Base-by-base conservation (phyloP, 805 yeast genomes). In the Zygosaccharomyces rouxii region DNA sequence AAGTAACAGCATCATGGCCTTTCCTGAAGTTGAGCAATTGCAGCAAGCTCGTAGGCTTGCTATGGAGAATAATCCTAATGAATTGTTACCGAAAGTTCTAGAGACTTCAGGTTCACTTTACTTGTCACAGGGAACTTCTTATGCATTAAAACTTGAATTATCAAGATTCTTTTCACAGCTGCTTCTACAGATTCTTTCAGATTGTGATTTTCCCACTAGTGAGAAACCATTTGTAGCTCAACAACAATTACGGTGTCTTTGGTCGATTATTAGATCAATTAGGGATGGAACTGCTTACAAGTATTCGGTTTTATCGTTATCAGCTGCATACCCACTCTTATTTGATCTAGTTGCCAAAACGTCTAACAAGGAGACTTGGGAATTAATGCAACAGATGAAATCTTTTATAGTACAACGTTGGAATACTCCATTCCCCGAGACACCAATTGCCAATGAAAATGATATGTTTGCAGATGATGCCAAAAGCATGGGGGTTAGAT, bases 371-470 rank as follows among this genome's bases (percentile, higher is more conserved):
- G 59, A 60, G 10, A 54, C 71, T 13, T 89, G 95, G 95, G 63
- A 69, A 22, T 71, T 74, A 40, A 58, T 86, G 52, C 63, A 71
- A 13, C 74, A 71, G 5, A 66, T 90, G 57, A 87, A 86, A 66
- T 70, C 71, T 26, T 70, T 69, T 29, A 71, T 88, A n/a, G 63
- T 86, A n/a, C 66, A 72, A 7, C 75, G 80, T 49, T 87, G 88
- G 81, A 77, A 74, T 19, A 63, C 79, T 3, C 55, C 76, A 7
- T 81, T 73, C 55, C 89, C 88, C 3, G 71, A 80, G 47, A 64
- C 69, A 18, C 67, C 74, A 13, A 26, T 22, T 18, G 30, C 47
- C 13, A 44, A 38, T 14, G 59, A 54, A 29, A 52, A 48, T 70
- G 72, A 38, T 45, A 48, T 46, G 13, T 48, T 48, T 23, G 35